phyloP scores from a whole-genome alignment of 2,329 filamentous ascomycete genomes.

The Didymella lethalis region DNA sequence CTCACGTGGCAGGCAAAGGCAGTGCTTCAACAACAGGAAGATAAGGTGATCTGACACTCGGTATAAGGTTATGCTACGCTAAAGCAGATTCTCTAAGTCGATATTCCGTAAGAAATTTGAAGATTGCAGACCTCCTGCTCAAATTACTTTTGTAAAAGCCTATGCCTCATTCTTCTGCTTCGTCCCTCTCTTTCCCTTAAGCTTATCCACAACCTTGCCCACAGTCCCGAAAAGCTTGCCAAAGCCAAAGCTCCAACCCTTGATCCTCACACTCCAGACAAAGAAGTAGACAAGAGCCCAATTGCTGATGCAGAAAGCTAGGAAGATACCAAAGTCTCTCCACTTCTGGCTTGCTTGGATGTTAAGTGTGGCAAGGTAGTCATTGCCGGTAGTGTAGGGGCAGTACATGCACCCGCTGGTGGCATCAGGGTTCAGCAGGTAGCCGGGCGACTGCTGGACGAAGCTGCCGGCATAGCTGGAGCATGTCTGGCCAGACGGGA shows the following conservation, averaged over 20 bases:
- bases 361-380: slow-evolving; percentile 70
- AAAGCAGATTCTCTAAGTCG: background rate
- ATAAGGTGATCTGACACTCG: background rate
- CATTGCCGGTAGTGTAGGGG: slow-evolving; percentile 68
- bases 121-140: background rate
- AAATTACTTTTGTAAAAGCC: background rate
- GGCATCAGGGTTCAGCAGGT: slow-evolving; percentile 68
- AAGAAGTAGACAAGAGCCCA: slow-evolving; percentile 79
- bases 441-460: slow-evolving; percentile 63
- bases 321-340: slow-evolving; percentile 75
- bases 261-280: slow-evolving; percentile 75
- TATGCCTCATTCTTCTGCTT: slow-evolving; percentile 18
- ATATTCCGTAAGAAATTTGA: background rate
- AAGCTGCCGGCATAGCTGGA: slow-evolving; percentile 69
- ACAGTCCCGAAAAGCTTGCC: slow-evolving; percentile 62
- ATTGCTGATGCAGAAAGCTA: slow-evolving; percentile 74
- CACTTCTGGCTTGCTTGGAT: slow-evolving; percentile 69
- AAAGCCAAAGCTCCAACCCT: slow-evolving; percentile 75
- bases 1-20: background rate
- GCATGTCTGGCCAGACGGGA: slow-evolving; percentile 71
- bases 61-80: slow-evolving; percentile 4
- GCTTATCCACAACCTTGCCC: slow-evolving; percentile 44
- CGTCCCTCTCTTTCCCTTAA: slow-evolving; percentile 28
- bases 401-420: slow-evolving; percentile 73
- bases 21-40: background rate